Conservation (phyloP, 75 land plant species). For the Azolla pinnata region DNA sequence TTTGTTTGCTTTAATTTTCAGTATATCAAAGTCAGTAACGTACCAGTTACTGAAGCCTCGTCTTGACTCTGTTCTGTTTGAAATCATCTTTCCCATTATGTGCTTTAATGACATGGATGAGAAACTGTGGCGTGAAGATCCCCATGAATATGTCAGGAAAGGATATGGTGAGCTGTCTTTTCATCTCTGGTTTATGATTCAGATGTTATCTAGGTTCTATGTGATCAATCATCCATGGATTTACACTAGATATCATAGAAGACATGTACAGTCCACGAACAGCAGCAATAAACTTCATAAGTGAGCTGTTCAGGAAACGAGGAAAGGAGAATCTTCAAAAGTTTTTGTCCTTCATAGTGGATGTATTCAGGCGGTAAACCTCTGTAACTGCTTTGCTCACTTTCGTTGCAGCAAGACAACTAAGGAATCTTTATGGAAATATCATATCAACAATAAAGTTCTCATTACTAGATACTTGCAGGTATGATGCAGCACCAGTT, state of each 20-base stretch:
- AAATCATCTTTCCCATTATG: slow-evolving; percentile 96
- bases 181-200: not conserved
- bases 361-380: slow-evolving; percentile 77
- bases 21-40: slow-evolving; percentile 74
- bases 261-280: slow-evolving; percentile 97
- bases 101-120: slow-evolving; percentile 93
- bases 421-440: too few relatives aligned
- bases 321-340: slow-evolving; percentile 90
- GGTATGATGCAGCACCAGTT: slow-evolving; percentile 64
- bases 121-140: slow-evolving; percentile 92
- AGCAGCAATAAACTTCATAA: slow-evolving; percentile 91
- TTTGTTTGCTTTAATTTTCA: slow-evolving; percentile 26
- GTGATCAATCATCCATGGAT: not conserved
- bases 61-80: slow-evolving; percentile 79
- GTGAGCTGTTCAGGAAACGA: slow-evolving; percentile 84
- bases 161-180: slow-evolving; percentile 76
- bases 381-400: too few relatives aligned
- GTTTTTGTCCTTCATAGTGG: slow-evolving; percentile 73
- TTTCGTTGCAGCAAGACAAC: too few relatives aligned
- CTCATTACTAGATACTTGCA: too few relatives aligned
- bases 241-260: slow-evolving; percentile 80
- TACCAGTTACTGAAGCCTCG: slow-evolving; percentile 74
- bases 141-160: slow-evolving; percentile 96
- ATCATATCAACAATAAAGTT: too few relatives aligned
- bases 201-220: not conserved